These are phyloP conservation scores for Venturia nashicola DNA, from an alignment of 2,329 filamentous ascomycete genomes.

Conservation along the genomic window DNA sequence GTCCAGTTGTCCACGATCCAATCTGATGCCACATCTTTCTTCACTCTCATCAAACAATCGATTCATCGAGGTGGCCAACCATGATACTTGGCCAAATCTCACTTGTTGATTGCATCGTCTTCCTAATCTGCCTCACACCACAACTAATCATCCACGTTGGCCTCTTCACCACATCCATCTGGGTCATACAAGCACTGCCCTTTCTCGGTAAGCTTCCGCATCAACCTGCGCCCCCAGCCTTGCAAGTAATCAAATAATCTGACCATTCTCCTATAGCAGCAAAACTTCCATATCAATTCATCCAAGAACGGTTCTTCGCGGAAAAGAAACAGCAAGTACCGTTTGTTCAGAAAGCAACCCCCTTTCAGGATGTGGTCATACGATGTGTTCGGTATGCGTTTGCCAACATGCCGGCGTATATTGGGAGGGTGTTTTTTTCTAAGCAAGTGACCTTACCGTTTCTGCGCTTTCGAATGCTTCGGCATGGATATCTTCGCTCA, in stretches of 20 bases:
- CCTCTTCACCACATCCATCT: conserved; percentile 43
- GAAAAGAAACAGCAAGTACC: conserved; percentile 35
- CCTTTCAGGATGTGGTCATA: conserved; percentile 67
- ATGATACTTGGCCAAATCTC: conserved; percentile 69
- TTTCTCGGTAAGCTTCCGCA: conserved; percentile 49
- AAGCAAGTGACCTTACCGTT: conserved; percentile 63
- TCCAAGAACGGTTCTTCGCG: conserved; percentile 45
- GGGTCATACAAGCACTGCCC: conserved; percentile 51
- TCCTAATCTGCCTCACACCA: conserved; percentile 57
- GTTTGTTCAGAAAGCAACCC: conserved; percentile 56
- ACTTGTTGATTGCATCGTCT: conserved; percentile 63
- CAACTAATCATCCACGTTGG: conserved; percentile 60
- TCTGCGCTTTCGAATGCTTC: conserved; percentile 60
- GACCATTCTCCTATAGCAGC: conserved; percentile 34
- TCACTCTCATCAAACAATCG: not conserved
- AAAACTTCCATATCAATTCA: conserved; percentile 45
- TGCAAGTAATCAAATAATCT: not conserved
- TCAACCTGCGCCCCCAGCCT: not conserved
- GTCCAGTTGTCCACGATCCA: not conserved
- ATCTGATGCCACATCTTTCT: not conserved
- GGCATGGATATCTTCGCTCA: conserved; percentile 52
- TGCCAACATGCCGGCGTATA: conserved; percentile 52
- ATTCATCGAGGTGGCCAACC: conserved; percentile 12
- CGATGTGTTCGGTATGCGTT: conserved; percentile 71
- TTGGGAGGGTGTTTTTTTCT: conserved; percentile 67